These are phyloP conservation scores for Aspergillus brunneoviolaceus DNA, from an alignment of 2,329 filamentous ascomycete genomes.

Conservation along the genomic window DNA sequence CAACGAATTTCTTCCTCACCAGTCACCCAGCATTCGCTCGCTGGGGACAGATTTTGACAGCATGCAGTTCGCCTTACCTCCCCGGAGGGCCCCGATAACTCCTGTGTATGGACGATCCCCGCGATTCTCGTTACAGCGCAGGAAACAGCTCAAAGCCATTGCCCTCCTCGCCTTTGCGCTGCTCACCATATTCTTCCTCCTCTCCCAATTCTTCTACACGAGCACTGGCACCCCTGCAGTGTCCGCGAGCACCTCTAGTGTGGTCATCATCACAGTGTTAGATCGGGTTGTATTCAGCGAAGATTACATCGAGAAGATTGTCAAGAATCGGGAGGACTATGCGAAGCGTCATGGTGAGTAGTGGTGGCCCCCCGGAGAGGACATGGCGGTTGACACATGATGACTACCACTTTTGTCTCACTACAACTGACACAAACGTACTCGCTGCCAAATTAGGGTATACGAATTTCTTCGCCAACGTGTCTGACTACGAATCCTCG, in stretches of 20 bases:
- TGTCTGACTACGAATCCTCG: conserved; percentile 65
- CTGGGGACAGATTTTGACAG: conserved; percentile 20
- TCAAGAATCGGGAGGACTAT: conserved; percentile 80
- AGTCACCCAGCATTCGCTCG: conserved; percentile 18
- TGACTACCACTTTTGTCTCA: neutral
- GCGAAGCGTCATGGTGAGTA: conserved; percentile 76
- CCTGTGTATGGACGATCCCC: conserved; percentile 63
- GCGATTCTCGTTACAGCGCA: conserved; percentile 48
- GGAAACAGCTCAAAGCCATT: conserved; percentile 62
- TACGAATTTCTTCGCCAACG: conserved; percentile 74
- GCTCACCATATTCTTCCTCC: conserved; percentile 60
- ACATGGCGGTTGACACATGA: neutral
- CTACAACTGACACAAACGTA: neutral
- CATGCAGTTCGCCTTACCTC: conserved; percentile 90
- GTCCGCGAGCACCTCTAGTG: conserved; percentile 44
- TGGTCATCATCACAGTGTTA: conserved; percentile 82
- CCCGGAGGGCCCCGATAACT: conserved; percentile 77
- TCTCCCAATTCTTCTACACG: conserved; percentile 47
- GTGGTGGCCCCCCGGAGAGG: conserved; percentile 20
- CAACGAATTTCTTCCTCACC: conserved; percentile 5
- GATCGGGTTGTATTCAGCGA: conserved; percentile 65
- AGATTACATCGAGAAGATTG: conserved; percentile 70
- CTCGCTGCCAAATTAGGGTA: conserved; percentile 62
- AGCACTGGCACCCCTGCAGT: conserved; percentile 27
- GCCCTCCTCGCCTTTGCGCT: conserved; percentile 56